Base-by-base conservation (phyloP, 805 yeast species). In the Ogataea angusta region DNA sequence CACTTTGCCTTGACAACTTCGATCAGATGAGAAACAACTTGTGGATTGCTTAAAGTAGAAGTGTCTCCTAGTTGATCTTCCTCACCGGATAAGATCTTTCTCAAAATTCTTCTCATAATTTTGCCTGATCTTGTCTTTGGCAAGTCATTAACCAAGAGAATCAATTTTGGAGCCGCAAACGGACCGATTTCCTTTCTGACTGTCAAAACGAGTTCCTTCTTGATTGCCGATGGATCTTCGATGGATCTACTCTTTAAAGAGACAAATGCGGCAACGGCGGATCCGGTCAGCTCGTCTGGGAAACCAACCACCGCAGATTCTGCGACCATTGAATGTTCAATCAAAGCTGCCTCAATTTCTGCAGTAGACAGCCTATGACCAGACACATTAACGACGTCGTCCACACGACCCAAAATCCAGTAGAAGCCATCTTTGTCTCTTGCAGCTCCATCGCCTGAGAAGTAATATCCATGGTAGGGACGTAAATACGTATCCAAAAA, bases 361-460 rank as follows among this genome's bases (percentile, higher is more conserved):
- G 95, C 88, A 34, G 95, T 85, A n/a, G 93, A 84, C 54, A 85
- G 70, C 62, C 95, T 73, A 68, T 85, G 95, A 42, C 95, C 95
- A 25, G 88, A 80, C 30, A 85, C 93, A 59, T 85, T 85, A 38
- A 85, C 95, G 45, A 85, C 95, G 62, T 85, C 95, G 63, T 85
- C 95, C 46, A 85, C 93, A 68, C 95, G 75, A 42, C 95, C 95
- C 56, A 84, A 64, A 50, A 85, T 84, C 90, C 93, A 85, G 67
- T 78, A 82, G 69, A 76, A 85, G 5, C 95, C 95, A 59, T 85
- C 91, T 51, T 75, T 70, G 60, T 85, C 95, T 59, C 90, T 75
- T 14, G 89, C 91, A 19, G 91, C 93, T 66, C 95, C 95, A 66
- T 85, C 95, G 56, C 95, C 95, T 1, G 93, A 81, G 69, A 85